Evolutionary conservation across 139 green algal species (phyloP).

Genomic region (Chlamydomonas sphaeroides): DNA sequence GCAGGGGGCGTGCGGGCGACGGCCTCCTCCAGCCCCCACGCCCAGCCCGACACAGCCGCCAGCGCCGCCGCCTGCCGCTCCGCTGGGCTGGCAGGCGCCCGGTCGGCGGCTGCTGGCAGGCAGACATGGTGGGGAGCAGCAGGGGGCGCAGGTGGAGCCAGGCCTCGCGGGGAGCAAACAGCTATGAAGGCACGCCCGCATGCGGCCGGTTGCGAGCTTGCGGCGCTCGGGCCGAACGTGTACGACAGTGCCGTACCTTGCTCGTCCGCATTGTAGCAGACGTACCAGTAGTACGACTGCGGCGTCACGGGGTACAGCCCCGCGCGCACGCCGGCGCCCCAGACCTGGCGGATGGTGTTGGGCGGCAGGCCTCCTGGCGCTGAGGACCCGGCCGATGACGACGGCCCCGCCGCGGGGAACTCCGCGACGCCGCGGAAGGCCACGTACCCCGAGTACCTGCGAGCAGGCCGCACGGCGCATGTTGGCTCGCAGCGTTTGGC

Average conservation of each 20-base stretch:
- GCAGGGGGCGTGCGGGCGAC: constrained; percentile 4
- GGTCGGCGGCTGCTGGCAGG: background rate
- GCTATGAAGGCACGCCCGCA: background rate
- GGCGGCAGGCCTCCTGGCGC: constrained; percentile 35
- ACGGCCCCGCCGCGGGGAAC: constrained; percentile 19
- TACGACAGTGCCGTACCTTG: background rate
- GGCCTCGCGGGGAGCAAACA: background rate
- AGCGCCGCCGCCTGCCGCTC: constrained; percentile 55
- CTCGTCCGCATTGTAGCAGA: constrained; percentile 55
- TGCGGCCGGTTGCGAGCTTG: no score
- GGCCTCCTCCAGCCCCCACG: constrained; percentile 1
- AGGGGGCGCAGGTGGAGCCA: background rate
- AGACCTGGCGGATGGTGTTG: constrained; percentile 54
- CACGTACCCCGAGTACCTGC: constrained; percentile 35
- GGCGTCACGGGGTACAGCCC: constrained; percentile 79
- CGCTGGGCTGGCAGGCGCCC: background rate
- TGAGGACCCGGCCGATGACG: background rate
- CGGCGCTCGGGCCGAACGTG: no score
- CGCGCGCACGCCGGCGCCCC: constrained; percentile 61
- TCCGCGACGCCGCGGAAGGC: constrained; percentile 50
- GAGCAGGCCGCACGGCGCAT: no score
- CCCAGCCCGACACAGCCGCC: constrained; percentile 62
- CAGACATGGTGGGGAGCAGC: background rate
- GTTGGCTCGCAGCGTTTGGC: no score
- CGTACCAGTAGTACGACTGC: constrained; percentile 65